A percentile compares a stretch with the other conserved stretches of the same genome.
These are phyloP conservation scores for Selaginella moellendorffii DNA, from an alignment of 75 land plant genomes.

Conservation along the genomic window DNA sequence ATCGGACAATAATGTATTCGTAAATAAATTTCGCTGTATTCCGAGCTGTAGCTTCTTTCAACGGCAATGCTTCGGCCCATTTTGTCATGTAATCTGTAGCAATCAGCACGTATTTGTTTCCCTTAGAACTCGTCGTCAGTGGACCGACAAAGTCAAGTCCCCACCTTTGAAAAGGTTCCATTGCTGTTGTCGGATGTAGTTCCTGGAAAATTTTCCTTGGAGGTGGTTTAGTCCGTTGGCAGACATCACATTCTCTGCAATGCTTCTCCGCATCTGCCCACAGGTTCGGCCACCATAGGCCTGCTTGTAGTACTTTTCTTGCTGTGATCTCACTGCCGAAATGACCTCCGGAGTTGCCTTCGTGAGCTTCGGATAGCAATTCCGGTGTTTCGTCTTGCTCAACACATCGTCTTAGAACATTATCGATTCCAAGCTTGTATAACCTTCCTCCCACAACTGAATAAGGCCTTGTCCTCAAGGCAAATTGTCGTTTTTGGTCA, in stretches of 20 bases:
- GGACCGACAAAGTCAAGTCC: constrained; percentile 15
- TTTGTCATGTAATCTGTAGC: no score
- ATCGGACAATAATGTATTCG: not conserved
- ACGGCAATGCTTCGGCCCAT: no score
- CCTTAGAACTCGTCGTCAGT: not conserved
- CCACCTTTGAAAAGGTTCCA: constrained; percentile 4
- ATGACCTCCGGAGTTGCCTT: not conserved
- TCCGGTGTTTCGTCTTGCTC: not conserved
- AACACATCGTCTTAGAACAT: not conserved
- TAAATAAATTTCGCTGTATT: constrained; percentile 7
- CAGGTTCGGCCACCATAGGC: constrained; percentile 11
- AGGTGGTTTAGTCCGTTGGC: constrained; percentile 1
- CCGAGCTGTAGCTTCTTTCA: not conserved
- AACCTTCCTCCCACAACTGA: not conserved
- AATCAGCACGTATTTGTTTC: not conserved
- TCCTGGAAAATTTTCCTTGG: not conserved
- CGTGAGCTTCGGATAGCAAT: not conserved
- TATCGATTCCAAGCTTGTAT: not conserved
- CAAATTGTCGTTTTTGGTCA: not conserved
- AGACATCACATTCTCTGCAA: not conserved
- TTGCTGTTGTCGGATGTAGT: constrained; percentile 2
- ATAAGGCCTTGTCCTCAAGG: not conserved
- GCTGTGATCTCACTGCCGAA: not conserved
- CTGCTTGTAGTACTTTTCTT: constrained; percentile 3
- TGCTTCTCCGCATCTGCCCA: not conserved